phyloP scores from a whole-genome alignment of 371 early-diverging fungal species.

The Mucor indicus region DNA sequence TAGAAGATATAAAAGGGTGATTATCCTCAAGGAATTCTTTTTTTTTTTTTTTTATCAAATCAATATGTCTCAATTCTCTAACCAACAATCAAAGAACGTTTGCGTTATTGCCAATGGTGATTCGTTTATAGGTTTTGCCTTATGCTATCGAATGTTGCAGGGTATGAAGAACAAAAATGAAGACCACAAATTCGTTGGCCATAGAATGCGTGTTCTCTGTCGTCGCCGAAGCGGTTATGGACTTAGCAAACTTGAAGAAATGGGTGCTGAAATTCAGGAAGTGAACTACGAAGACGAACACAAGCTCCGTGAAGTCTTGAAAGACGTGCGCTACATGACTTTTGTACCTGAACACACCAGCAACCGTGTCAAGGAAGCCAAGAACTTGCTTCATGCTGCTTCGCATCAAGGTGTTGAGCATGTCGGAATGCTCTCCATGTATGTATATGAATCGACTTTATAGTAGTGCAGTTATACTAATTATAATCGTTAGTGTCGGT shows the following conservation, averaged over 20 bases:
- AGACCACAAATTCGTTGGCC: neutral
- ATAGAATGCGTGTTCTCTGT: conserved; percentile 29
- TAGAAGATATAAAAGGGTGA: no score
- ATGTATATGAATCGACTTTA: conserved; percentile 5
- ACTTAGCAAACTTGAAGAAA: conserved; percentile 16
- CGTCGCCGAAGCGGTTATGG: conserved; percentile 13
- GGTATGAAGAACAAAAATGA: conserved; percentile 6
- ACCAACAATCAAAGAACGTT: conserved; percentile 3
- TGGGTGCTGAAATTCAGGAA: conserved; percentile 31
- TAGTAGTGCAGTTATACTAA: neutral
- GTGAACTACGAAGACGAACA: conserved; percentile 31
- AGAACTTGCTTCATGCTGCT: conserved; percentile 27
- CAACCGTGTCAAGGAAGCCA: conserved; percentile 26
- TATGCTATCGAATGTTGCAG: conserved; percentile 29
- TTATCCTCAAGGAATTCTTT: no score
- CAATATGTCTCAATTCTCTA: conserved; percentile 25
- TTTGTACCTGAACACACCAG: conserved; percentile 32
- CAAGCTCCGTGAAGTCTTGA: conserved; percentile 18
- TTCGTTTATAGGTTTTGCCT: conserved; percentile 30
- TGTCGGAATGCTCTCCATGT: conserved; percentile 32
- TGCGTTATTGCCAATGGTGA: conserved; percentile 38
- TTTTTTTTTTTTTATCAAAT: no score
- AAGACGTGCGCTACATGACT: conserved; percentile 15
- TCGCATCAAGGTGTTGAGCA: conserved; percentile 24
- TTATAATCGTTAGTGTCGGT: conserved; percentile 24